phyloP scores from a whole-genome alignment of 305 asterid genomes.

The Fraxinus sp. region DNA sequence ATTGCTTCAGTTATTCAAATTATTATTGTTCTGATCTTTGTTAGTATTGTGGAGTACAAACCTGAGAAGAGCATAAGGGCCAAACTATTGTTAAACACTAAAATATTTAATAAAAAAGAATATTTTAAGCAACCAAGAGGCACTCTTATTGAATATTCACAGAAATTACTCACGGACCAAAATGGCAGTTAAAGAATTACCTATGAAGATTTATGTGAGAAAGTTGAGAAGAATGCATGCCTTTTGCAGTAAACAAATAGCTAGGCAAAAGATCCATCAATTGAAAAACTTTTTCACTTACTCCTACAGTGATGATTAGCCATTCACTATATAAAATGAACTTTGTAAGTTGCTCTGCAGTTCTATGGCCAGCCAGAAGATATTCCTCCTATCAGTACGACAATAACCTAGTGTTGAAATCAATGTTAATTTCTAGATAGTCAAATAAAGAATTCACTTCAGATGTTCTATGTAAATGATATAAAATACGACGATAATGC shows the following conservation, averaged over 20 bases:
- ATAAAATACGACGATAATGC: no score
- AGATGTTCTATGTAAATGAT: constrained; percentile 6
- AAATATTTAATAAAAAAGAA: neutral
- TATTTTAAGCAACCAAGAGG: neutral
- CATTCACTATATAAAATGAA: constrained; percentile 94
- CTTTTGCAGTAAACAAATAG: constrained; percentile 67
- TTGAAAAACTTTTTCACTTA: constrained; percentile 94
- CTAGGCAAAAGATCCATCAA: constrained; percentile 73
- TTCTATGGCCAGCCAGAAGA: constrained; percentile 82
- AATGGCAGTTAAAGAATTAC: constrained; percentile 5
- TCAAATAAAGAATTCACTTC: constrained; percentile 10
- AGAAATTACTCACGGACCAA: neutral
- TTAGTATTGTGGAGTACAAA: neutral
- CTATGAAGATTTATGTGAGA: constrained; percentile 7
- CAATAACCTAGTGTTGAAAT: constrained; percentile 61
- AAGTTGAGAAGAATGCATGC: constrained; percentile 33
- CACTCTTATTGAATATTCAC: neutral
- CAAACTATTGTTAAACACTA: neutral
- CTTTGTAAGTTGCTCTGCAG: constrained; percentile 96
- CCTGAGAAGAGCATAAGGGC: neutral
- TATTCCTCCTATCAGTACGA: constrained; percentile 95
- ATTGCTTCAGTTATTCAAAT: neutral
- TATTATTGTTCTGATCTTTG: neutral
- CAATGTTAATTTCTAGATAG: constrained; percentile 7
- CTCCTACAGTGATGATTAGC: constrained; percentile 89